Evolutionary conservation across 345 rosid genomes (phyloP), one percentile per base, ranked within the genome.

Genomic region (Eucalyptus marginata): DNA sequence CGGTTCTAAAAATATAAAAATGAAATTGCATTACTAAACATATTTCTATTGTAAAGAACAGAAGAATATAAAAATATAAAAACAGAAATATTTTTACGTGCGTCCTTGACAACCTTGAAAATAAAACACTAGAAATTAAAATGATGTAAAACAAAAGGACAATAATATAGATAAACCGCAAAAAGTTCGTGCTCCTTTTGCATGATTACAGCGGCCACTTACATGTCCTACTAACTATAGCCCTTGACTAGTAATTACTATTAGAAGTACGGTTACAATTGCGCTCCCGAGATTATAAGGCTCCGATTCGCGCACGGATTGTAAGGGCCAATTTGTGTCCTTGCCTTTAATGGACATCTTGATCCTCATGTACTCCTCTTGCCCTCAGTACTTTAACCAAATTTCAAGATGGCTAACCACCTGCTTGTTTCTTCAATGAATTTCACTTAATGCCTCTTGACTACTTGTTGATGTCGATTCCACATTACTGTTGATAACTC

Each of bases 21-120:
- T 44, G 1, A 8, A 44, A 44, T 44, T 44, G 0, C 2, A 8
- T 44, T 44, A 44, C 1, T 8, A 44, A 44, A 44, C 3, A 1
- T 1, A 44, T 44, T 44, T 44, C 10, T 8, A 2, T 44, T 44
- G 2, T 10, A 44, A 44, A 44, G 8, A 44, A 44, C 2, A 43
- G 43, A 44, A 44, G 2, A 44, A 44, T 44, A 44, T 7, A 8
- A 8, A 44, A 44, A 44, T 8, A 43, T 7, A 43, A 43, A 43
- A 43, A 44, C 2, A 44, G 46, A 44, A 44, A 44, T 44, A 8
- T 44, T 44, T 2, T 44, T 1, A 44, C 0, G 46, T 1, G 3
- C 9, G 9, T 44, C 2, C 2, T 44, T 44, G 3, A 44, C 56
- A 7, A 52, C 18, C 56, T 52, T 52, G 56, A 52, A 52, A 18